phyloP scores from a whole-genome alignment of 768 basidiomycete genomes.

The Leucocoprinus sp. region DNA sequence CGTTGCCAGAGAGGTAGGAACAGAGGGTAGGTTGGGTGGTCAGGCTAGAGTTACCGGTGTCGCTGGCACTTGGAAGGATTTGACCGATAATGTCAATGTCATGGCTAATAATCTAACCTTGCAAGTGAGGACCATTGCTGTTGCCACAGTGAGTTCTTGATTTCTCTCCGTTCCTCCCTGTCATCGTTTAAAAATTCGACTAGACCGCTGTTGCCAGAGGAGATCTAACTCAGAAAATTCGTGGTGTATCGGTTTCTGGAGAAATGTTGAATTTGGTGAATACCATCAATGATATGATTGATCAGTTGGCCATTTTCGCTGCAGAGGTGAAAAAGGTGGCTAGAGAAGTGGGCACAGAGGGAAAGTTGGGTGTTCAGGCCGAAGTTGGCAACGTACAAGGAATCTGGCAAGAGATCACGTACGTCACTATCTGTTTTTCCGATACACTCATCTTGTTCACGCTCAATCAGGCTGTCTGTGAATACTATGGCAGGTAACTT shows the following conservation, averaged over 20 bases:
- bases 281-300: constrained; percentile 88
- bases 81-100: constrained; percentile 93
- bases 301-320: constrained; percentile 49
- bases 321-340: constrained; percentile 87
- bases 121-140: constrained; percentile 90
- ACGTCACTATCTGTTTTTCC: constrained; percentile 24
- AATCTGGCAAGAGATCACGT: constrained; percentile 99
- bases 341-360: constrained; percentile 94
- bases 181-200: not conserved
- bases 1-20: constrained; percentile 95
- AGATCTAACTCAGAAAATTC: constrained; percentile 89
- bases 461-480: constrained; percentile 67
- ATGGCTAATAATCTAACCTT: constrained; percentile 93
- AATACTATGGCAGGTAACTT: constrained; percentile 97
- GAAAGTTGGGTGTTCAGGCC: constrained; percentile 97
- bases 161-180: not conserved
- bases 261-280: constrained; percentile 95
- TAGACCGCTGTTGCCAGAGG: constrained; percentile 86
- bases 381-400: constrained; percentile 96
- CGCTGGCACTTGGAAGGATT: constrained; percentile 94
- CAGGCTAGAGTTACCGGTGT: constrained; percentile 92
- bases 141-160: constrained; percentile 78
- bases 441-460: not conserved
- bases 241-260: constrained; percentile 85
- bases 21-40: constrained; percentile 90